Evolutionary conservation across 2,329 filamentous ascomycete species (phyloP).

Genomic region (Penicillium nordicum): DNA sequence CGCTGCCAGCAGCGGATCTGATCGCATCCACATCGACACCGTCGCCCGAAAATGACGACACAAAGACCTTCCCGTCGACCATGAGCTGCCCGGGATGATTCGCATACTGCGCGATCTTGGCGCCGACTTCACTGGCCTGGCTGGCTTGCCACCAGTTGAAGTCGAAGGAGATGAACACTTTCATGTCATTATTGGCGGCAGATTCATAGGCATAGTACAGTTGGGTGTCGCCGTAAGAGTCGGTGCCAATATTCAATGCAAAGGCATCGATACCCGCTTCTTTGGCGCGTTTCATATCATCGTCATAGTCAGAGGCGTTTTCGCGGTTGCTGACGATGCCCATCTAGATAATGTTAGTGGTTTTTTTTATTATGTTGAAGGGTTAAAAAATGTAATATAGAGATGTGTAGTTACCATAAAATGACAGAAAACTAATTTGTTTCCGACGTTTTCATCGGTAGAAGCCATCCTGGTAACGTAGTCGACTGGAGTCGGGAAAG

Average conservation of each 20-base stretch:
- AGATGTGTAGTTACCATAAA: constrained; percentile 38
- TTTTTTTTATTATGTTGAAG: neutral
- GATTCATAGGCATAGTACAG: constrained; percentile 51
- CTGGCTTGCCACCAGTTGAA: constrained; percentile 49
- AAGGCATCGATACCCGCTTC: constrained; percentile 48
- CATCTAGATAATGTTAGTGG: constrained; percentile 32
- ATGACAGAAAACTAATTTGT: constrained; percentile 43
- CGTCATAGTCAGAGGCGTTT: constrained; percentile 46
- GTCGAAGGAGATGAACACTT: constrained; percentile 58
- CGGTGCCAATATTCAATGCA: constrained; percentile 50
- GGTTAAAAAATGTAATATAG: no score
- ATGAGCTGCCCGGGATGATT: constrained; percentile 47
- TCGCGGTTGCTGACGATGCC: constrained; percentile 46
- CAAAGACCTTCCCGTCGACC: constrained; percentile 51
- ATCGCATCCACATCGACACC: constrained; percentile 46
- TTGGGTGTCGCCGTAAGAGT: constrained; percentile 45
- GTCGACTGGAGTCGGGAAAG: constrained; percentile 13
- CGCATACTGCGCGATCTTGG: constrained; percentile 48
- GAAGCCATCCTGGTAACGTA: neutral
- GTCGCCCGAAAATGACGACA: constrained; percentile 53
- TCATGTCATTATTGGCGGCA: constrained; percentile 47
- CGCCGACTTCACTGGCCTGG: constrained; percentile 42
- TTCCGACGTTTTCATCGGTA: neutral
- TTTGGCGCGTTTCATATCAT: constrained; percentile 48
- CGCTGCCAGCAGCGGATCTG: constrained; percentile 41